These are phyloP conservation scores for Prinsepia uniflora DNA, from an alignment of 306 rosid species.

Conservation along the genomic window DNA sequence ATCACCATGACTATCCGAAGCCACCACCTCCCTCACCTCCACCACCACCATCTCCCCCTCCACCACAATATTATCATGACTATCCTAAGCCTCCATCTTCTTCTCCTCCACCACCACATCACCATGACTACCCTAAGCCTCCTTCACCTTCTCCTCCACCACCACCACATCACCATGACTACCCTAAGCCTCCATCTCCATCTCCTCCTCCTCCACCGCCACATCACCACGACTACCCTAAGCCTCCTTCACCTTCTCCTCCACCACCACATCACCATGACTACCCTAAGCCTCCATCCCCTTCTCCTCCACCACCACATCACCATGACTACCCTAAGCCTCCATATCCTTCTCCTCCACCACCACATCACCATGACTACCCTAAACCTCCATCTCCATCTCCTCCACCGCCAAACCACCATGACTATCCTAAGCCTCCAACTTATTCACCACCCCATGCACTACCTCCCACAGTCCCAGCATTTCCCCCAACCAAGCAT, in stretches of 20 bases:
- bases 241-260: slow-evolving; percentile 7
- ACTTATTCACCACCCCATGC: background rate
- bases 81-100: slow-evolving; percentile 15
- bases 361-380: slow-evolving; percentile 10
- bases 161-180: background rate
- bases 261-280: slow-evolving; percentile 3
- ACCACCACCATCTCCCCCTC: background rate
- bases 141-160: background rate
- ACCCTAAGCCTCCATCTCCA: background rate
- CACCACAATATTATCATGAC: slow-evolving; percentile 14
- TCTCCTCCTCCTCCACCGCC: background rate
- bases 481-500: slow-evolving; percentile 1
- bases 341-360: background rate
- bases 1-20: slow-evolving; percentile 19
- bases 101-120: background rate
- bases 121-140: slow-evolving; percentile 11
- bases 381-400: background rate
- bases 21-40: background rate
- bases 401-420: slow-evolving; percentile 3
- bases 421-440: slow-evolving; percentile 12
- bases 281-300: slow-evolving; percentile 1
- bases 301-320: background rate
- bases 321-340: slow-evolving; percentile 3
- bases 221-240: slow-evolving; percentile 1
- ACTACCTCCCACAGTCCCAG: background rate